Evolutionary conservation across 805 yeast genomes (phyloP), one percentile per base, ranked within the genome.

Genomic region (Lipomyces japonicus): DNA sequence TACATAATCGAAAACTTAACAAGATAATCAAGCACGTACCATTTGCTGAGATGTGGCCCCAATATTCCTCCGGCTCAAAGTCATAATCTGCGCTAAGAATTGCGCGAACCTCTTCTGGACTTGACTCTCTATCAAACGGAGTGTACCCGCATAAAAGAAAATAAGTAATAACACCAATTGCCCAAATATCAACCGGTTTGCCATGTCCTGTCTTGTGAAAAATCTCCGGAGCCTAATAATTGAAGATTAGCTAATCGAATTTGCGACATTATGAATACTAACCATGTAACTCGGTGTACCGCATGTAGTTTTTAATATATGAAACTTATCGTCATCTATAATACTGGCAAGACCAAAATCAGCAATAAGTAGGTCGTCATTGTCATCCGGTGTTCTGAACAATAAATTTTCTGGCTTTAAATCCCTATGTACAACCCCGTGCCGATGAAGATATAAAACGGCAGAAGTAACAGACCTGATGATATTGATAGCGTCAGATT

Each of bases 71-170:
- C n/a, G 86, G 85, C 51, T 80, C 84, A 56, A 79, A 80, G 48
- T 71, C 69, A 60, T 71, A 82, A 51, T 83, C 84, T n/a, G 75
- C 80, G 12, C 63, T 69, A 21, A 62, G 50, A n/a, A 84, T 82
- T 31, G 86, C 85, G 36, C 78, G 75, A 59, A 75, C 72, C 10
- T 88, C 86, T 61, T 84, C 89, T 1, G 74, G 75, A 35, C 81
- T 82, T 4, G 79, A 75, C 44, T 83, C 89, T 55, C 89, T 79
- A 60, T 84, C 90, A 64, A 84, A 84, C 1, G 91, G 91, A 68
- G 84, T 78, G 62, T 82, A 84, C 1, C 90, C 90, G 53, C 84
- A 75, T 14, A 81, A 72, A 75, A 83, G 75, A 59, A 84, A 83
- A 63, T 83, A 84, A 1, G 82, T 75, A 30, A 82, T 69, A 2